phyloP scores from a whole-genome alignment of 805 yeast genomes.

The Cyberlindnera petersonii region DNA sequence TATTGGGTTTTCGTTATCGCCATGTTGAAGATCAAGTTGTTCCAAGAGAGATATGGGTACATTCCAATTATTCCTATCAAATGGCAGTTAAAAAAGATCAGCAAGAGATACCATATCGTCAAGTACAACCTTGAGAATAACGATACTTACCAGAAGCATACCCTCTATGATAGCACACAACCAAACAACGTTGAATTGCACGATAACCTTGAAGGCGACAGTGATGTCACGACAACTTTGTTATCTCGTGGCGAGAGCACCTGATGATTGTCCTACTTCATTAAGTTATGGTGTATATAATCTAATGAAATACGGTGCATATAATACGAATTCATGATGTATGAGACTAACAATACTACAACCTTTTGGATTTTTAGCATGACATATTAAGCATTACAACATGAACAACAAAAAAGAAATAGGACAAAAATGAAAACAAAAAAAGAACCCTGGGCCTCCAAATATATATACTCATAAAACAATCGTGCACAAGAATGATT shows the following conservation, averaged over 20 bases:
- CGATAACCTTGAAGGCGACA: constrained; percentile 10
- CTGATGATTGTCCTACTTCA: too few species aligned
- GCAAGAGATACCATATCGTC: constrained; percentile 33
- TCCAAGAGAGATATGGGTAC: constrained; percentile 56
- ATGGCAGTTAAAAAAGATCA: constrained; percentile 57
- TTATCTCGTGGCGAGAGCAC: constrained; percentile 13
- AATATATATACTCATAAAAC: too few species aligned
- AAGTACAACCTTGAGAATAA: constrained; percentile 33
- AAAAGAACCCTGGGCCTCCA: too few species aligned
- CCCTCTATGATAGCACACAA: constrained; percentile 12
- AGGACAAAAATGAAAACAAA: too few species aligned
- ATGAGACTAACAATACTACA: too few species aligned
- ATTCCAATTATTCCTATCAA: constrained; percentile 59
- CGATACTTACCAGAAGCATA: constrained; percentile 25
- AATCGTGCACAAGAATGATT: too few species aligned
- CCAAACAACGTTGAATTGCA: constrained; percentile 11
- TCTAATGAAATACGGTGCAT: too few species aligned
- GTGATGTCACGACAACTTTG: constrained; percentile 21
- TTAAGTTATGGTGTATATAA: too few species aligned
- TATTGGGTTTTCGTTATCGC: constrained; percentile 61
- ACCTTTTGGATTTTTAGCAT: too few species aligned
- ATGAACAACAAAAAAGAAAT: too few species aligned
- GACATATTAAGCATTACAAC: too few species aligned
- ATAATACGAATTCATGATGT: too few species aligned
- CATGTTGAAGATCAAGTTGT: constrained; percentile 43